Base-by-base conservation (phyloP, 306 rosid species). In the Vigna radiata region DNA sequence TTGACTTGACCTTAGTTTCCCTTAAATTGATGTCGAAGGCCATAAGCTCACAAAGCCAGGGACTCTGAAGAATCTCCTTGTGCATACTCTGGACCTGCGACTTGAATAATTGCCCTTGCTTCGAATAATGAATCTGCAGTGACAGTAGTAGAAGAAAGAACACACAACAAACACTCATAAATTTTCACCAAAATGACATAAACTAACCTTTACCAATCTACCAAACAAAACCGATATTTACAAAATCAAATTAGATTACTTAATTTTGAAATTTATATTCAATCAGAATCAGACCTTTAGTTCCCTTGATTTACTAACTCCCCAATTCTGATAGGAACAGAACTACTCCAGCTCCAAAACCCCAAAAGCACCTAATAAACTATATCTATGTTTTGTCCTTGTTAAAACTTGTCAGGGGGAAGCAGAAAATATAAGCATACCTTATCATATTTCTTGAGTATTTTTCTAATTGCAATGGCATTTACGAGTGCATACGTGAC, bases 1-100 rank as follows among this genome's bases (percentile, higher is more conserved):
- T 69, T 7, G 88, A 82, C 19, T 77, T 75, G 27, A 52, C 73
- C 79, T 88, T 80, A 52, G 83, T 87, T 82, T 92, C 97, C 87
- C 91, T 88, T 68, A 91, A 52, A 64, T 95, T 95, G 81, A 95
- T 88, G 85, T 92, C 94, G 80, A 95, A 92, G 69, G 99, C 97
- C 89, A 95, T 91, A 27, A 95, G 96, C 79, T 95, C 97, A 68
- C 89, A 95, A 21, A 95, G 88, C 99, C 97, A 90, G 5, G 99
- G 99, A 79, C 98, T 92, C 74, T 91, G 99, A 75, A 95, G 99
- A 75, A 95, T 91, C 71, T 90, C 97, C 76, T 88, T 84, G 72
- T 87, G 99, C 91, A 82, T 88, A 36, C 94, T 89, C 76, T 89
- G 99, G 2, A 89, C 87, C 65, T 87, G 89, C 36, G 97, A 95